A percentile compares a stretch with the other conserved stretches of the same genome.
These are phyloP conservation scores for Nitzschia inconspicua DNA, from an alignment of 108 stramenopile genomes.

Conservation along the genomic window DNA sequence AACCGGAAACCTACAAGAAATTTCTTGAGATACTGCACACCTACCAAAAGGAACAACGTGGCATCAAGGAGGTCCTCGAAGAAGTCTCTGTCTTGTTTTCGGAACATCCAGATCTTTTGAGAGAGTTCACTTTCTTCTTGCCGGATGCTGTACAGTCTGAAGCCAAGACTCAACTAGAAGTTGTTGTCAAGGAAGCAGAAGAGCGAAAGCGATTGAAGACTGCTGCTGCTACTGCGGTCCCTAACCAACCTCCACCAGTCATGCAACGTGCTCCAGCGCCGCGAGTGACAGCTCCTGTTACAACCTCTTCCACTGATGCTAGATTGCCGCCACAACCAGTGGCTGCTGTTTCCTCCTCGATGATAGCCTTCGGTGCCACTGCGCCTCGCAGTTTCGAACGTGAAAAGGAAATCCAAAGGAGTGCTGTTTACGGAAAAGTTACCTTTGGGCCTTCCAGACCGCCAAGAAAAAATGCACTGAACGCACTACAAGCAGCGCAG, in stretches of 20 bases:
- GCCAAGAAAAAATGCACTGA: slow-evolving; percentile 59
- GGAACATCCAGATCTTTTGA: slow-evolving; percentile 97
- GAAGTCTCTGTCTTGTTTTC: slow-evolving; percentile 95
- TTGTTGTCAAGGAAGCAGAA: slow-evolving; percentile 82
- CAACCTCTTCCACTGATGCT: slow-evolving; percentile 21
- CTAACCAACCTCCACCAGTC: slow-evolving; percentile 4
- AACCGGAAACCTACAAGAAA: slow-evolving; percentile 93
- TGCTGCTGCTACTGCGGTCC: slow-evolving; percentile 1
- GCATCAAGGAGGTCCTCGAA: slow-evolving; percentile 95
- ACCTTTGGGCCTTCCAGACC: slow-evolving; percentile 77
- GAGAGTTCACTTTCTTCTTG: slow-evolving; percentile 98
- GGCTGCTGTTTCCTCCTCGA: slow-evolving; percentile 31
- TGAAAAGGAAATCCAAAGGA: slow-evolving; percentile 62
- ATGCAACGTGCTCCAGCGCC: neutral
- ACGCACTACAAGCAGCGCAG: slow-evolving; percentile 57
- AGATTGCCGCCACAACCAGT: slow-evolving; percentile 11
- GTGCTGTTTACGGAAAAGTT: slow-evolving; percentile 66
- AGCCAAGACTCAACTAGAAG: slow-evolving; percentile 88
- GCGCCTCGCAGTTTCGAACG: slow-evolving; percentile 65
- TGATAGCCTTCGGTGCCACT: slow-evolving; percentile 80
- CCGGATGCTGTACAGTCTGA: slow-evolving; percentile 98
- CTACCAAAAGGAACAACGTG: slow-evolving; percentile 98
- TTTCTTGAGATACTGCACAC: slow-evolving; percentile 99
- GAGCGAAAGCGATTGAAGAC: slow-evolving; percentile 51
- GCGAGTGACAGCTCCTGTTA: slow-evolving; percentile 8